Evolutionary conservation across 2,329 filamentous ascomycete genomes (phyloP), one percentile per base, ranked within the genome.

Genomic region (Penicillium sp.): DNA sequence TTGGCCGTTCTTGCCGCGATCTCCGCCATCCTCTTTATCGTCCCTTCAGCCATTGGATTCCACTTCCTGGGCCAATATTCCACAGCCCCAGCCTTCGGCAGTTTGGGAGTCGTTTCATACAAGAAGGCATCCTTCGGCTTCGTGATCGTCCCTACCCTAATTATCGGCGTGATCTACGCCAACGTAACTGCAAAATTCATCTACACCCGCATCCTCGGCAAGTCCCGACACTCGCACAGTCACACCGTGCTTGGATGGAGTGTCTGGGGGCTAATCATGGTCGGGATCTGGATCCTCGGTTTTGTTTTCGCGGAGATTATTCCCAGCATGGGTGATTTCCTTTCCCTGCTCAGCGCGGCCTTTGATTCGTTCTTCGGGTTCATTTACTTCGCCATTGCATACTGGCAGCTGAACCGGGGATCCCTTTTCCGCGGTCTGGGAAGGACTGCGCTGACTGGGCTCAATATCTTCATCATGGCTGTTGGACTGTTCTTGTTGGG

Each of bases 341-440:
- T 81, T 5, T 80, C 78, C 0, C 68, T 81, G 3, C 73, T 81
- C 10, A 74, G 78, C 8, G 78, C 78, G 0, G 78, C 77, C 0
- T 81, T 81, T 55, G 79, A 80, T 61, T 78, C 75, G 1, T 80
- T 80, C 67, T 81, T 81, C 55, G 79, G 79, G 2, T 81, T 80
- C 66, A 80, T 81, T 58, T 81, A 77, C 68, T 81, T 81, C 50
- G 79, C 79, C 5, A 68, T 81, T 9, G 79, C 79, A 1, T 81
- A 81, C 65, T 81, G 73, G 68, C 75, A 79, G 45, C 52, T 82
- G 5, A 76, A 79, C 61, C 67, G 68, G 43, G 71, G 74, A 0
- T 68, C 66, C 4, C 58, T 81, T 23, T 82, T 79, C 51, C 47
- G 50, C 1, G 71, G 74, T 3, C 47, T 68, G 0, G 55, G 62